A percentile compares a stretch with the other conserved stretches of the same genome.
phyloP scores from a whole-genome alignment of 257 asterid genomes.

The Fraxinus pennsylvanica region DNA sequence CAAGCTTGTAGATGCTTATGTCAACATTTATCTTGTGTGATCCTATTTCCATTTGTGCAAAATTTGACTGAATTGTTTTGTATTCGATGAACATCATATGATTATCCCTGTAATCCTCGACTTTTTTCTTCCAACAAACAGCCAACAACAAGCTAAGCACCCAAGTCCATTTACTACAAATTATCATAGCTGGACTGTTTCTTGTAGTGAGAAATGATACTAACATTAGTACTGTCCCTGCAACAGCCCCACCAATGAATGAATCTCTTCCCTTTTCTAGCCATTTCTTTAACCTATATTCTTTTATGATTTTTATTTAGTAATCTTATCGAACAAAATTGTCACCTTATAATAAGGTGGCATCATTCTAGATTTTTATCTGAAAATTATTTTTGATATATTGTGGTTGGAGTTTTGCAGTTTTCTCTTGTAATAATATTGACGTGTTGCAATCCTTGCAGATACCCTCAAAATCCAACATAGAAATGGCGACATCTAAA shows the following conservation, averaged over 20 bases:
- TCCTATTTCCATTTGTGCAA: background rate
- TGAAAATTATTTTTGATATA: background rate
- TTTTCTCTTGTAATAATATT: background rate
- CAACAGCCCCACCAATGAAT: background rate
- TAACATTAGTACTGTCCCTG: background rate
- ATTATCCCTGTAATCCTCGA: background rate
- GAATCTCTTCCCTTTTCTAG: background rate
- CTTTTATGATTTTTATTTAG: background rate
- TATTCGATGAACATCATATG: background rate
- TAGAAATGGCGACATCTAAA: conserved; percentile 16
- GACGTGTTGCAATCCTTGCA: conserved; percentile 23
- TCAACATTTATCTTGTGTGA: background rate
- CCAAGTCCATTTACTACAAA: background rate
- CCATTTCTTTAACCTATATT: background rate
- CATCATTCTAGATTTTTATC: background rate
- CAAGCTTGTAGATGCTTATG: background rate
- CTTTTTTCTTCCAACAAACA: background rate
- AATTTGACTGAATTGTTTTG: background rate
- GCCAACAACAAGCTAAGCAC: background rate
- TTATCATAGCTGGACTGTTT: background rate
- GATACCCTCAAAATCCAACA: conserved; percentile 35
- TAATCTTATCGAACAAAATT: background rate
- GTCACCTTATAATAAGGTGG: background rate
- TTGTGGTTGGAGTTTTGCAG: background rate
- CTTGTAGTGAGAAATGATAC: background rate